These are phyloP conservation scores for Zygotorulaspora chibaensis DNA, from an alignment of 805 yeast species.

Conservation along the genomic window DNA sequence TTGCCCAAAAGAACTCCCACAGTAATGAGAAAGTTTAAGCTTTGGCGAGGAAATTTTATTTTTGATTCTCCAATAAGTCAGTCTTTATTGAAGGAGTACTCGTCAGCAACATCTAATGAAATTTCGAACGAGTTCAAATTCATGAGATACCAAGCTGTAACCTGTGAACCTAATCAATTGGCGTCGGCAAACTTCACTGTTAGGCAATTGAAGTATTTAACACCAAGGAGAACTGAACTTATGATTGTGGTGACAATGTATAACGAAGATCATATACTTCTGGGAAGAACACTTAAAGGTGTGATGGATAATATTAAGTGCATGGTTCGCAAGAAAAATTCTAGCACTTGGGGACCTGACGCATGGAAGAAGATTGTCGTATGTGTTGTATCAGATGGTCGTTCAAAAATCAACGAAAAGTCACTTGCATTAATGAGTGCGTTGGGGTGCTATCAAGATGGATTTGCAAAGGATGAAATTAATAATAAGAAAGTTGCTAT, in stretches of 20 bases:
- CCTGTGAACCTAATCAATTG: slow-evolving; percentile 83
- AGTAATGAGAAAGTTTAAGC: slow-evolving; percentile 30
- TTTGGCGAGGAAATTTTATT: slow-evolving; percentile 68
- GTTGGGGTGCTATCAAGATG: slow-evolving; percentile 89
- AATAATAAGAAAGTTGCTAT: slow-evolving; percentile 77
- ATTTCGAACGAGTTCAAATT: slow-evolving; percentile 58
- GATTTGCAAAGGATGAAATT: slow-evolving; percentile 88
- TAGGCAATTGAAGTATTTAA: slow-evolving; percentile 73
- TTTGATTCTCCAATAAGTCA: slow-evolving; percentile 87
- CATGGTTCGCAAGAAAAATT: slow-evolving; percentile 58
- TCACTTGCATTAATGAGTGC: slow-evolving; percentile 79
- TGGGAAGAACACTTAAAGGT: slow-evolving; percentile 86
- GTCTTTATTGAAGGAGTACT: slow-evolving; percentile 51
- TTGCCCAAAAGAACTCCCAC: slow-evolving; percentile 22
- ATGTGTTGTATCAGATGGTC: slow-evolving; percentile 86
- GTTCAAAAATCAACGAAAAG: slow-evolving; percentile 74
- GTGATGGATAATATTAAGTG: slow-evolving; percentile 82
- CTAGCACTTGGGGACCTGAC: slow-evolving; percentile 87
- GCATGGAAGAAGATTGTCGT: slow-evolving; percentile 94
- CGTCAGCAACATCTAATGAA: slow-evolving; percentile 41
- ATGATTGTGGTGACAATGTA: slow-evolving; percentile 85
- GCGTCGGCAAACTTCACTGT: slow-evolving; percentile 60
- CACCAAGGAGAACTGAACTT: slow-evolving; percentile 79
- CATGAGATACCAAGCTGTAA: slow-evolving; percentile 91
- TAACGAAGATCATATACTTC: slow-evolving; percentile 77